Evolutionary conservation across 768 basidiomycete genomes (phyloP).

Genomic region (Mycena belliarum): DNA sequence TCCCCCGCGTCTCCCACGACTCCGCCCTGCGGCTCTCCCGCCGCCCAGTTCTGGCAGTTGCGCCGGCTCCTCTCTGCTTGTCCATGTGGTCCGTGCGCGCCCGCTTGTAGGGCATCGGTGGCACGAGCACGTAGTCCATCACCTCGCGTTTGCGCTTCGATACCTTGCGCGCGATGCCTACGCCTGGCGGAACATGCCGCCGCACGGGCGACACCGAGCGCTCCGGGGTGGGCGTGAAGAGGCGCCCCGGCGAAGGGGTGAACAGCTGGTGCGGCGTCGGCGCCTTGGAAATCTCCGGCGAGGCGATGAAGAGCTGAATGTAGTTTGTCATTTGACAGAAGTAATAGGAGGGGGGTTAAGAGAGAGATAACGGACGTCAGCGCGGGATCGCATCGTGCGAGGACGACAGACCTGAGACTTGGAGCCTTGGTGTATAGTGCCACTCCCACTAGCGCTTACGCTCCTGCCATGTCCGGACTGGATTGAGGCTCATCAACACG

Average conservation of each 20-base stretch:
- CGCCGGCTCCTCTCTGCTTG: background rate
- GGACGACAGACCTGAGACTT: background rate
- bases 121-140: slow-evolving; percentile 7
- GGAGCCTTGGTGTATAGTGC: too few relatives aligned
- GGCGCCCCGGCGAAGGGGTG: background rate
- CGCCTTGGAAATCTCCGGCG: background rate
- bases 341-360: background rate
- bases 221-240: slow-evolving; percentile 1
- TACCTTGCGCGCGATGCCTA: background rate
- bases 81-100: background rate
- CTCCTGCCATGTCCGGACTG: background rate
- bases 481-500: background rate
- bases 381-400: background rate
- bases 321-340: background rate
- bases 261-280: background rate
- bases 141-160: slow-evolving; percentile 3
- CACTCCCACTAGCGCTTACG: background rate
- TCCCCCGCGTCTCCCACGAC: background rate
- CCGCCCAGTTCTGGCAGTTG: background rate
- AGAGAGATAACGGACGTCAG: too few relatives aligned
- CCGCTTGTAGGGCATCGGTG: slow-evolving; percentile 2
- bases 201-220: background rate
- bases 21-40: background rate
- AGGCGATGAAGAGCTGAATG: background rate
- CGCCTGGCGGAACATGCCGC: background rate